Evolutionary conservation across 2,329 filamentous ascomycete genomes (phyloP), one percentile per base, ranked within the genome.

Genomic region (Stagonosporopsis rhizophila): DNA sequence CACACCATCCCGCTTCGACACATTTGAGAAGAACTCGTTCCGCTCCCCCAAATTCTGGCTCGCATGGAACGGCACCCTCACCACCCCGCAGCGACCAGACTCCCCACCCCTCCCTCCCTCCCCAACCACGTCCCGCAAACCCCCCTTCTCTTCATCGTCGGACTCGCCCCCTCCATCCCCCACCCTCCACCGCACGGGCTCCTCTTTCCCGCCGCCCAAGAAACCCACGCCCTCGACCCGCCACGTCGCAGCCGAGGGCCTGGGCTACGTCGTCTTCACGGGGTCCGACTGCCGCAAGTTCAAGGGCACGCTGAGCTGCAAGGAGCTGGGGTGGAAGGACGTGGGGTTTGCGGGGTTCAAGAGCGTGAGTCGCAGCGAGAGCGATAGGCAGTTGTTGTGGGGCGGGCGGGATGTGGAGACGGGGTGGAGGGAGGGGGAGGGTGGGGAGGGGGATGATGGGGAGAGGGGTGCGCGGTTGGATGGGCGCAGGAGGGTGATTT

Each of bases 11-110:
- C 64, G 67, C 25, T 67, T 69, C 55, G 39, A 56, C 32, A 66
- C 58, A 0, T 69, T 69, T 23, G 67, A 69, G 19, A 69, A 68
- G 44, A 69, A 69, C 47, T 66, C 62, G 40, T 68, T 69, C 44
- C 64, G 67, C n/a, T 46, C 56, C 4, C 67, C 67, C 22, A 69
- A 68, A 27, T 69, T 69, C 42, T 69, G 67, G 67, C 52, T 69
- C 8, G 55, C 56, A n/a, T 69, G 65, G 65, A 66, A 57, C 41
- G 65, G 65, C 38, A n/a, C 28, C 11, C 46, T 56, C 7, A 30
- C 40, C 1, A 15, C 23, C n/a, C n/a, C n/a, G 11, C 41, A 19
- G 2, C 14, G 4, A 5, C 6, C 37, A 2, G 28, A 19, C 25
- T 25, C 47, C 2, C 47, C 53, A 0, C 53, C 48, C 0, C 22